Conservation (phyloP, 192 early-diverging fungal genomes). For the Coemansia sp. region DNA sequence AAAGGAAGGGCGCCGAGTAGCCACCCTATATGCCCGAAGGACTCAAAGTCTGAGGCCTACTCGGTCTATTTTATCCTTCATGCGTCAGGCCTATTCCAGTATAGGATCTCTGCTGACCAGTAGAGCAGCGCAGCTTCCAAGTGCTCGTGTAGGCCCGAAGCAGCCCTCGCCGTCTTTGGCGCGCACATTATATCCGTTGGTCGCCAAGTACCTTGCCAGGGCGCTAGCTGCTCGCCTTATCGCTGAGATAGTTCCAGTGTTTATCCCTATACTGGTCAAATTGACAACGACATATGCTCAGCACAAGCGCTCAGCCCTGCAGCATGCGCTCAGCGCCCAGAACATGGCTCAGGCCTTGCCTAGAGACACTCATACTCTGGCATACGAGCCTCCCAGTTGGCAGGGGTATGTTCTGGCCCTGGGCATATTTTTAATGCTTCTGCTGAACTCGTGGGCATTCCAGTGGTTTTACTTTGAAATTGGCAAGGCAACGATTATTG, state of each 20-base stretch:
- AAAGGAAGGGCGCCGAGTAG: constrained; percentile 21
- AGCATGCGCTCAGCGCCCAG: constrained; percentile 6
- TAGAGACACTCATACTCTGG: neutral
- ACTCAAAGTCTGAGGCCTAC: neutral
- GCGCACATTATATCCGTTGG: constrained; percentile 26
- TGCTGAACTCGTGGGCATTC: constrained; percentile 54
- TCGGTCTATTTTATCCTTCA: neutral
- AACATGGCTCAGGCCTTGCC: neutral
- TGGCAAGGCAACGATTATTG: constrained; percentile 38
- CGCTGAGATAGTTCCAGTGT: constrained; percentile 42
- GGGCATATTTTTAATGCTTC: constrained; percentile 49
- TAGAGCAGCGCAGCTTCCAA: neutral
- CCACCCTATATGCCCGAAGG: neutral
- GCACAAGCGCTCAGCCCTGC: constrained; percentile 35
- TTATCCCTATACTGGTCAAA: constrained; percentile 47
- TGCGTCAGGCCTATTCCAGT: neutral
- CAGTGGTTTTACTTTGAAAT: constrained; percentile 57
- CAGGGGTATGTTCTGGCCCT: constrained; percentile 52
- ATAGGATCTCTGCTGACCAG: neutral
- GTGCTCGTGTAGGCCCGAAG: neutral
- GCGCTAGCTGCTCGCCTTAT: constrained; percentile 39
- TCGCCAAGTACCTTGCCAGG: constrained; percentile 22
- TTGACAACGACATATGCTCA: constrained; percentile 44
- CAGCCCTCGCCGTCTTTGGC: constrained; percentile 12
- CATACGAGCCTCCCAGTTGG: constrained; percentile 33